Conservation (phyloP, 2,329 filamentous ascomycete species). For the Exophiala bonariae region DNA sequence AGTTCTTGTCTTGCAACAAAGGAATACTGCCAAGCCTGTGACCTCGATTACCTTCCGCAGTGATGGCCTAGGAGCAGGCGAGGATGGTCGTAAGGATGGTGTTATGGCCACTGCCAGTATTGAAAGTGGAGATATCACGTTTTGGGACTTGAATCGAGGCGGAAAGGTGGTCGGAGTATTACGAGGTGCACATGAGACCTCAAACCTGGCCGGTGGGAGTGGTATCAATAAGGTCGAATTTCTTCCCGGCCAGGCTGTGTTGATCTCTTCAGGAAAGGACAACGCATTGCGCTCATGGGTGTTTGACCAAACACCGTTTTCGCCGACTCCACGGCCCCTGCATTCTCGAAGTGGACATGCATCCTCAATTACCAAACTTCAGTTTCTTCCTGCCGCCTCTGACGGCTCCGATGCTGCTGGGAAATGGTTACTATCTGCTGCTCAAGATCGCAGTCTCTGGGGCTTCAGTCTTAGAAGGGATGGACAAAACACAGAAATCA, state of each 20-base stretch:
- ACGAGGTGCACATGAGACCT: constrained; percentile 75
- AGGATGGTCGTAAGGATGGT: constrained; percentile 79
- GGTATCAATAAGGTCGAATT: constrained; percentile 90
- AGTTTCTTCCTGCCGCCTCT: constrained; percentile 83
- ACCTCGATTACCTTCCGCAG: constrained; percentile 87
- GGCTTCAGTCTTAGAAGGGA: constrained; percentile 93
- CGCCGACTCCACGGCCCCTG: constrained; percentile 77
- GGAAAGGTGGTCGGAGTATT: constrained; percentile 84
- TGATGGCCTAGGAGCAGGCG: constrained; percentile 82
- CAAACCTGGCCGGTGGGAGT: constrained; percentile 57
- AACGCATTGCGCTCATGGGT: constrained; percentile 97
- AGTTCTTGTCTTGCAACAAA: constrained; percentile 50
- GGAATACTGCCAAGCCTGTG: constrained; percentile 49
- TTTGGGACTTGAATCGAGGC: constrained; percentile 93
- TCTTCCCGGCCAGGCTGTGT: constrained; percentile 80
- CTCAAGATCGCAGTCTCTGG: constrained; percentile 88
- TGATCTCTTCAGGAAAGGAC: constrained; percentile 87
- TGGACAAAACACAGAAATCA: constrained; percentile 89
- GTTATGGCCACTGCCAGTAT: constrained; percentile 90
- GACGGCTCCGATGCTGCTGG: constrained; percentile 85
- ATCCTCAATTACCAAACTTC: constrained; percentile 76
- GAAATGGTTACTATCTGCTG: constrained; percentile 92
- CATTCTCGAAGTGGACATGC: constrained; percentile 88
- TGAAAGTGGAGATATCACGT: constrained; percentile 80
- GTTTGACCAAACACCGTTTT: constrained; percentile 89